These are phyloP conservation scores for Solanum tacnaense DNA, from an alignment of 257 asterid genomes.

Conservation along the genomic window DNA sequence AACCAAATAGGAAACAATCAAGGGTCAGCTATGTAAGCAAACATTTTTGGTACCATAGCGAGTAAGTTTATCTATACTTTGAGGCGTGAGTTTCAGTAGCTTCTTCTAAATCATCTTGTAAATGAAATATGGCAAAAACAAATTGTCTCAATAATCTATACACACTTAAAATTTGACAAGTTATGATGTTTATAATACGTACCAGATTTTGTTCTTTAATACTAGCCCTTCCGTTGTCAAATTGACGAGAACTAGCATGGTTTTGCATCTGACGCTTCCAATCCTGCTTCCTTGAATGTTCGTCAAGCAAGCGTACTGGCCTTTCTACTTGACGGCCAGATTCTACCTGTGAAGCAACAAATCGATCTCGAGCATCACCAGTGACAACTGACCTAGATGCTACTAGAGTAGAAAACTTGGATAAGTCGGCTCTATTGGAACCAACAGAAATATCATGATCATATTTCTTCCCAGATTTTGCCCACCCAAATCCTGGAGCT, in stretches of 20 bases:
- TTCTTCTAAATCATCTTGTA: background rate
- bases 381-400: slow-evolving; percentile 40
- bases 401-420: slow-evolving; percentile 36
- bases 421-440: slow-evolving; percentile 23
- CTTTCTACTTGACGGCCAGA: slow-evolving; percentile 23
- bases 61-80: background rate
- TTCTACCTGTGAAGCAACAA: slow-evolving; percentile 16
- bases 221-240: slow-evolving; percentile 29
- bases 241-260: slow-evolving; percentile 25
- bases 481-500: slow-evolving; percentile 44
- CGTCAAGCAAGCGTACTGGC: slow-evolving; percentile 31
- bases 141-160: background rate
- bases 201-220: slow-evolving; percentile 37
- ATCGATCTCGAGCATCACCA: slow-evolving; percentile 25
- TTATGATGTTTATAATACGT: slow-evolving; percentile 4
- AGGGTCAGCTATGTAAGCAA: background rate
- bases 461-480: slow-evolving; percentile 26
- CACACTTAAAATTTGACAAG: background rate
- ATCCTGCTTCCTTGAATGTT: slow-evolving; percentile 32
- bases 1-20: background rate
- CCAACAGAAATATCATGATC: slow-evolving; percentile 15
- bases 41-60: background rate
- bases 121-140: background rate
- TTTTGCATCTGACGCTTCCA: slow-evolving; percentile 18
- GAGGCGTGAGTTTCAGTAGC: background rate